Conservation (phyloP, 2,329 filamentous ascomycete species). For the Chalara sp. region DNA sequence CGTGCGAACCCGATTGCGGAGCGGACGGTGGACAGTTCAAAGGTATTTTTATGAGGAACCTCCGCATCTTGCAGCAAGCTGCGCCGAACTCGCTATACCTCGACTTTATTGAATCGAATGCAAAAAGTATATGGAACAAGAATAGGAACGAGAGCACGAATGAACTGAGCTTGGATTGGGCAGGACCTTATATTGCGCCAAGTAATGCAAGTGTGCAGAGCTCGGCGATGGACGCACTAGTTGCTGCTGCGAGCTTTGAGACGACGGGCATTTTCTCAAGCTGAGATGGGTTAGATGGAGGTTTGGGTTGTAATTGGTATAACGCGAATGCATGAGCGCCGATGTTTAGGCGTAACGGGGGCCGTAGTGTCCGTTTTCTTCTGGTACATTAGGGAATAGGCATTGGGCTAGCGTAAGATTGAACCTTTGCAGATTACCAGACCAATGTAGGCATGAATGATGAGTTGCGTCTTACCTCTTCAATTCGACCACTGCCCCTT, state of each 20-base stretch:
- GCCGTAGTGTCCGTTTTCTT: too few species aligned
- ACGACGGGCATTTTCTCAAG: not conserved
- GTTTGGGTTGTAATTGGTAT: too few species aligned
- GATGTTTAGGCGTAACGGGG: too few species aligned
- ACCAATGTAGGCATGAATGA: too few species aligned
- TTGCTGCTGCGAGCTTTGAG: slow-evolving; percentile 42
- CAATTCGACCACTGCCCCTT: too few species aligned
- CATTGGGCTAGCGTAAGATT: too few species aligned
- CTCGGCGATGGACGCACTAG: slow-evolving; percentile 59
- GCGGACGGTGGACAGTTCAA: slow-evolving; percentile 63
- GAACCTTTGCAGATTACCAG: too few species aligned
- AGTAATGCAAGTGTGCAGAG: slow-evolving; percentile 55
- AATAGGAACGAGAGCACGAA: slow-evolving; percentile 39
- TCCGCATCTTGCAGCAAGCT: slow-evolving; percentile 34
- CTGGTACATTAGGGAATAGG: too few species aligned
- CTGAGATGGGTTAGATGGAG: too few species aligned
- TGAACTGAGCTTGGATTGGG: slow-evolving; percentile 56
- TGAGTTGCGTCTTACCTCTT: too few species aligned
- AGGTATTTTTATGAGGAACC: slow-evolving; percentile 62
- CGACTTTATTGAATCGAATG: slow-evolving; percentile 54
- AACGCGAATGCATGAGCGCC: too few species aligned
- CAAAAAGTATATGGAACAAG: slow-evolving; percentile 57
- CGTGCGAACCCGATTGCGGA: slow-evolving; percentile 37
- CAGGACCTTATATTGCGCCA: slow-evolving; percentile 46
- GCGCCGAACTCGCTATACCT: slow-evolving; percentile 33